A percentile compares a stretch with the other conserved stretches of the same genome.
Conservation (phyloP, 179 eudicot genomes). For the Spinacia oleracea region DNA sequence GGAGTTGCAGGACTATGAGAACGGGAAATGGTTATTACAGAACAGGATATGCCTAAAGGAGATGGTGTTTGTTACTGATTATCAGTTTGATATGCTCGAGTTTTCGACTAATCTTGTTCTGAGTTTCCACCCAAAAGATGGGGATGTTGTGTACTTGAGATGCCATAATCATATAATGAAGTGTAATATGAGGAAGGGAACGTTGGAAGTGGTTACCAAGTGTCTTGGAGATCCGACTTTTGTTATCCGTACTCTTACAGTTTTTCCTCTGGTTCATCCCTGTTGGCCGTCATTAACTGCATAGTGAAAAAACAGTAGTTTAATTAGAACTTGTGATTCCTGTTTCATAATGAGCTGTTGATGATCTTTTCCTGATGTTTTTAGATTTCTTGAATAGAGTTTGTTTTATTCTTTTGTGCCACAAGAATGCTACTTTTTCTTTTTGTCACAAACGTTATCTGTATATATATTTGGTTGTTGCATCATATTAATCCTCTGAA, state of each 20-base stretch:
- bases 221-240: slow-evolving; percentile 16
- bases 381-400: neutral
- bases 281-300: slow-evolving; percentile 11
- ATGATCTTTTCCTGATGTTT: neutral
- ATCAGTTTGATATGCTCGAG: slow-evolving; percentile 12
- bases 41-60: slow-evolving; percentile 13
- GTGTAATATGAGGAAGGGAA: slow-evolving; percentile 6
- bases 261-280: slow-evolving; percentile 17
- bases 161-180: slow-evolving; percentile 15
- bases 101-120: slow-evolving; percentile 13
- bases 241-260: slow-evolving; percentile 10
- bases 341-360: neutral
- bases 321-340: neutral
- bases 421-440: too few species aligned
- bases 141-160: slow-evolving; percentile 17
- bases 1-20: slow-evolving; percentile 7
- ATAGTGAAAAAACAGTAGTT: neutral
- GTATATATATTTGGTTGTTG: too few species aligned
- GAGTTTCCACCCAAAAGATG: slow-evolving; percentile 5
- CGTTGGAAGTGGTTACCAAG: slow-evolving; percentile 12
- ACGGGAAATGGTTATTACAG: neutral
- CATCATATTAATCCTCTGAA: too few species aligned
- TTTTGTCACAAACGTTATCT: too few species aligned
- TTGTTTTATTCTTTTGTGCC: neutral
- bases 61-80: slow-evolving; percentile 8